A percentile compares a stretch with the other conserved stretches of the same genome.
Evolutionary conservation across 345 rosid genomes (phyloP).

Genomic region (Populus nigra): DNA sequence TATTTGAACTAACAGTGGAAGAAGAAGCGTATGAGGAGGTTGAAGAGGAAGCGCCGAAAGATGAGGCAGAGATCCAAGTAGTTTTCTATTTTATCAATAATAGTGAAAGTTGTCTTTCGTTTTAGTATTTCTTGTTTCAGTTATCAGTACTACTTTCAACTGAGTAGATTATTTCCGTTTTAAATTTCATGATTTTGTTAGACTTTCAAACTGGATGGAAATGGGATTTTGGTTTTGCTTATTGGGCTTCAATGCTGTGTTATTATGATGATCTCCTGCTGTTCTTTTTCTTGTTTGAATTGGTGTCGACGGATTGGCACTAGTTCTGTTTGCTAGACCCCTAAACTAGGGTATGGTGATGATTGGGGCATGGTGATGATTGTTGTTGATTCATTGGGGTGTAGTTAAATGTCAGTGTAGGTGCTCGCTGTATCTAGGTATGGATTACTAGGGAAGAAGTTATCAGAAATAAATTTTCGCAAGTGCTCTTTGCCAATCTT

Average conservation of each 20-base stretch:
- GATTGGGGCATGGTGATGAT: not conserved
- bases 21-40: slow-evolving; percentile 99
- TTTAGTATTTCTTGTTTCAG: not conserved
- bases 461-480: not conserved
- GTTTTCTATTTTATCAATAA: slow-evolving; percentile 11
- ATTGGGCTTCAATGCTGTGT: not conserved
- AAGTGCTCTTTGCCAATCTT: not conserved
- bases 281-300: not conserved
- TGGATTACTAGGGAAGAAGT: not conserved
- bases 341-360: not conserved
- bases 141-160: not conserved
- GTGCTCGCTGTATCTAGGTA: not conserved
- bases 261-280: not conserved
- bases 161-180: slow-evolving; percentile 1
- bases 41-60: slow-evolving; percentile 99
- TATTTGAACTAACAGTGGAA: slow-evolving; percentile 61
- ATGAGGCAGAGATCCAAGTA: slow-evolving; percentile 99
- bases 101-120: not conserved
- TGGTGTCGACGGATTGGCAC: not conserved
- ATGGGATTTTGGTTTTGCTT: slow-evolving; percentile 7
- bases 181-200: not conserved
- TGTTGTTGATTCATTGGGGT: not conserved
- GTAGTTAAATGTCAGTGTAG: not conserved
- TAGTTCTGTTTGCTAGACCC: not conserved
- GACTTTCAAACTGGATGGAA: not conserved